Evolutionary conservation across 2,329 filamentous ascomycete species (phyloP).

Genomic region (Epichloe amarillans): DNA sequence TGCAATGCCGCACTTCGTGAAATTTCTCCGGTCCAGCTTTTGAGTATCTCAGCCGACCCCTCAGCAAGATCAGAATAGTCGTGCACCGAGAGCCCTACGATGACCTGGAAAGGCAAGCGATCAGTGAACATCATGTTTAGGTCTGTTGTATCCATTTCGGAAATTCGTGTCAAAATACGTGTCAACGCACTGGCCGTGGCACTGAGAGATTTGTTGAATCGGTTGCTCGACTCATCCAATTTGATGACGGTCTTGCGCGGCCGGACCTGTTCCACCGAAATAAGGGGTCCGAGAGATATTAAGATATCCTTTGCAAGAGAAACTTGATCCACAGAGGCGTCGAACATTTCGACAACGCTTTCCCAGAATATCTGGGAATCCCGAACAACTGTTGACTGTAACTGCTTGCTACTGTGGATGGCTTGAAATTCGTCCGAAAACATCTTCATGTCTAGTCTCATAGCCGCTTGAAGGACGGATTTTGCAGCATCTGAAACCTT

Average conservation of each 20-base stretch:
- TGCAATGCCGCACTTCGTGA: constrained; percentile 28
- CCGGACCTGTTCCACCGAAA: constrained; percentile 62
- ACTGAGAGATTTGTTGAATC: constrained; percentile 63
- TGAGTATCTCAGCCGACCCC: constrained; percentile 69
- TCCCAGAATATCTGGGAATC: constrained; percentile 41
- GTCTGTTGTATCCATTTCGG: constrained; percentile 58
- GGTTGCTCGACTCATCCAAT: constrained; percentile 30
- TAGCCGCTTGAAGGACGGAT: constrained; percentile 38
- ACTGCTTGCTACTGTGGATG: constrained; percentile 44
- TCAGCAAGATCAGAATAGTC: constrained; percentile 68
- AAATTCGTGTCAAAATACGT: constrained; percentile 63
- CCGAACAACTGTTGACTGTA: constrained; percentile 54
- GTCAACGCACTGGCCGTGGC: constrained; percentile 47
- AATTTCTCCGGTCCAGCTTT: constrained; percentile 60
- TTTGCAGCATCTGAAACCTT: constrained; percentile 31
- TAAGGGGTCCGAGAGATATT: constrained; percentile 54
- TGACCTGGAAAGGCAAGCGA: constrained; percentile 53
- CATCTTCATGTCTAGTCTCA: constrained; percentile 30
- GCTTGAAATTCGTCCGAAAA: constrained; percentile 35
- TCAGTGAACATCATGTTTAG: constrained; percentile 58
- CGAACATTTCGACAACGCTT: constrained; percentile 54
- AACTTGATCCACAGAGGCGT: constrained; percentile 56
- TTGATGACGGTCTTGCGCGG: constrained; percentile 33
- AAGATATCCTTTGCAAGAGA: constrained; percentile 64
- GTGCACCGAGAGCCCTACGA: constrained; percentile 70